Conservation (phyloP, 108 stramenopile genomes). For the Cyclotella kingstonii region DNA sequence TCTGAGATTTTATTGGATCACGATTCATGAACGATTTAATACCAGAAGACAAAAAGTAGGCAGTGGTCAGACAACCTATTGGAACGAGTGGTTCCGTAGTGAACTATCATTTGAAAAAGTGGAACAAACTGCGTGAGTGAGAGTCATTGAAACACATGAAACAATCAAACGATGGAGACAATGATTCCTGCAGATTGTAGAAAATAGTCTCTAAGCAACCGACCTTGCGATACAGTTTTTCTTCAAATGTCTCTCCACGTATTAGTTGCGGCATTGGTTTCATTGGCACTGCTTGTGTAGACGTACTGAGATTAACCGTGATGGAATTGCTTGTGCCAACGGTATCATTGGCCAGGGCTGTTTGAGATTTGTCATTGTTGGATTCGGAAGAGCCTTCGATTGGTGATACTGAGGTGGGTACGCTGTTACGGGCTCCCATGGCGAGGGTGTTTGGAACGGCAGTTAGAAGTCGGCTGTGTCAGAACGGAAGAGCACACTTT, state of each 20-base stretch:
- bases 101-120: constrained; percentile 44
- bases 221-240: constrained; percentile 77
- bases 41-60: constrained; percentile 77
- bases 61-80: constrained; percentile 79
- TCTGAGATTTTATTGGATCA: constrained; percentile 69
- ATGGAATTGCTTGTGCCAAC: background rate
- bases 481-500: no score
- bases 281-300: background rate
- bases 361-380: background rate
- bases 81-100: constrained; percentile 79
- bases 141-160: background rate
- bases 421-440: constrained; percentile 35
- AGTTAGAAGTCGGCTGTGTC: no score
- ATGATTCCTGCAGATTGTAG: no score
- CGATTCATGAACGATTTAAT: constrained; percentile 78
- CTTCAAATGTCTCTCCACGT: constrained; percentile 65
- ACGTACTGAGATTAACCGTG: constrained; percentile 8
- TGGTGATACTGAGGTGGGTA: background rate
- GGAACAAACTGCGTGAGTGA: no score
- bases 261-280: constrained; percentile 41
- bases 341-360: background rate
- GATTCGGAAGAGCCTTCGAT: background rate
- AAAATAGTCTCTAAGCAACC: background rate
- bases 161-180: background rate
- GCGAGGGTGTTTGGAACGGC: no score